Percentiles rank a stretch among this genome's conserved stretches.
phyloP scores from a whole-genome alignment of 2,329 filamentous ascomycete genomes.

The Hymenoscyphus fructigenus region DNA sequence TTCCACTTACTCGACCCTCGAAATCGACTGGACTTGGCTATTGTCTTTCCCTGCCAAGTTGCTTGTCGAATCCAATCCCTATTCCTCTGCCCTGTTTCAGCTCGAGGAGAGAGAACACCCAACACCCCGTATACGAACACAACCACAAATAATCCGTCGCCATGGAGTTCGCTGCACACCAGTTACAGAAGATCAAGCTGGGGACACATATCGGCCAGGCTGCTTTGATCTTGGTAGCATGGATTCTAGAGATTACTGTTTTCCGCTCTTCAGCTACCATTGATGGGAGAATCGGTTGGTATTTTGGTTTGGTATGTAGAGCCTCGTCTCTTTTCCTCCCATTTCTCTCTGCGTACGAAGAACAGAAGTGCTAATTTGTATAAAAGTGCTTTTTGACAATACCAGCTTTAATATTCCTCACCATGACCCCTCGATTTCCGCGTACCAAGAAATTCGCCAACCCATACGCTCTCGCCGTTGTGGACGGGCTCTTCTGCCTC shows the following conservation, averaged over 20 bases:
- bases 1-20: neutral
- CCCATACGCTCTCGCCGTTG: slow-evolving; percentile 58
- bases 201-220: slow-evolving; percentile 57
- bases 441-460: slow-evolving; percentile 61
- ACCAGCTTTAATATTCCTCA: slow-evolving; percentile 63
- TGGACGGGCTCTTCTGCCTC: slow-evolving; percentile 58
- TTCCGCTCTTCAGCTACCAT: slow-evolving; percentile 53
- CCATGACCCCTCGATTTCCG: slow-evolving; percentile 62
- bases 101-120: neutral
- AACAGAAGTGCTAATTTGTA: slow-evolving; percentile 7
- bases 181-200: slow-evolving; percentile 47
- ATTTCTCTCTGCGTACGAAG: neutral
- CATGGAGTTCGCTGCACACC: slow-evolving; percentile 35
- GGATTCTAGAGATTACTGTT: slow-evolving; percentile 59
- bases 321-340: neutral
- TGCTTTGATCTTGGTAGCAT: slow-evolving; percentile 53
- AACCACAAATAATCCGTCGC: slow-evolving; percentile 14
- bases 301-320: slow-evolving; percentile 59
- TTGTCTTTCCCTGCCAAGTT: slow-evolving; percentile 1
- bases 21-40: neutral
- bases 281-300: slow-evolving; percentile 60
- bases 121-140: neutral
- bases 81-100: slow-evolving; percentile 11
- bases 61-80: neutral
- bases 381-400: slow-evolving; percentile 62